phyloP scores from a whole-genome alignment of 306 rosid genomes.

The Crotalaria pallida region DNA sequence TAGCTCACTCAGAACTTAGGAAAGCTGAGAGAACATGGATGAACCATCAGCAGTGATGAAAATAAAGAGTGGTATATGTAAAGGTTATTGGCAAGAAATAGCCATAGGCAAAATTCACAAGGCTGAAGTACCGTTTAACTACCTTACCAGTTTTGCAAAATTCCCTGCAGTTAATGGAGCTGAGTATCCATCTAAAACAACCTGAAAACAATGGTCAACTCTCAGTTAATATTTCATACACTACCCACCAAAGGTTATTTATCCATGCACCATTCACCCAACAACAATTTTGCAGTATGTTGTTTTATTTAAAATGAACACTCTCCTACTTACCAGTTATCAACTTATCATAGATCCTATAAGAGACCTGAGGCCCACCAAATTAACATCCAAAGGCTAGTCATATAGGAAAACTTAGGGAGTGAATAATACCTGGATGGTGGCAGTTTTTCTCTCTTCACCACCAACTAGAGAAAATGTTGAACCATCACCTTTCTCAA shows the following conservation, averaged over 20 bases:
- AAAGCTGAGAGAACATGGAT: background rate
- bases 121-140: slow-evolving; percentile 51
- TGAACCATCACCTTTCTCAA: slow-evolving; percentile 81
- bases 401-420: background rate
- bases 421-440: slow-evolving; percentile 53
- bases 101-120: slow-evolving; percentile 8
- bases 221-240: slow-evolving; percentile 13
- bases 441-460: slow-evolving; percentile 66
- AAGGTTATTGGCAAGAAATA: background rate
- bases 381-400: background rate
- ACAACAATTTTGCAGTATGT: background rate
- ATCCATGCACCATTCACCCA: slow-evolving; percentile 1
- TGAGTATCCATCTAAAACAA: slow-evolving; percentile 86
- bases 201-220: slow-evolving; percentile 39
- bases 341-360: background rate
- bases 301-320: background rate
- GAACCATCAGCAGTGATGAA: background rate
- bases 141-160: slow-evolving; percentile 97
- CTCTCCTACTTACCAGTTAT: background rate
- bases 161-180: slow-evolving; percentile 91
- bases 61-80: background rate
- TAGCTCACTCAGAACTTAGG: slow-evolving; percentile 3
- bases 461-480: slow-evolving; percentile 83
- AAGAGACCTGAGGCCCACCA: slow-evolving; percentile 13
- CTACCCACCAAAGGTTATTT: background rate